These are phyloP conservation scores for Mortierella alpina DNA, from an alignment of 192 early-diverging fungal genomes.

Conservation along the genomic window DNA sequence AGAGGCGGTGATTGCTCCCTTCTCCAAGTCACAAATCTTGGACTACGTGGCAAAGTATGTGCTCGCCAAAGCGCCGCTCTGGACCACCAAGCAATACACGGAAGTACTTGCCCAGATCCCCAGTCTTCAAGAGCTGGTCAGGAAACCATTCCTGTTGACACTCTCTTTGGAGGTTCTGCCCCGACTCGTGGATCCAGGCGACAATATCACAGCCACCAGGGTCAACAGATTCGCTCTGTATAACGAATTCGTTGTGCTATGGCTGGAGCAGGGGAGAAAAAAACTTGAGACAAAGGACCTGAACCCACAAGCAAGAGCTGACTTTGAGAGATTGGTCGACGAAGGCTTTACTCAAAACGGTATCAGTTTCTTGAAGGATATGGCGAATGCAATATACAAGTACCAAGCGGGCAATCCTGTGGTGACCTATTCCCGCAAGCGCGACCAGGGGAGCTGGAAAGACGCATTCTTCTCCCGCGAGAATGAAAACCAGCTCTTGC, in stretches of 20 bases:
- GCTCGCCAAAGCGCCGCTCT: background rate
- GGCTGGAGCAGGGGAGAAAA: conserved; percentile 12
- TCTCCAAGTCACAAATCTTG: background rate
- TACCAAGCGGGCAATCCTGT: conserved; percentile 29
- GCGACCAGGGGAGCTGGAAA: conserved; percentile 9
- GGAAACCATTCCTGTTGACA: conserved; percentile 26
- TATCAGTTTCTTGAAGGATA: conserved; percentile 24
- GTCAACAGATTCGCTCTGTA: conserved; percentile 18
- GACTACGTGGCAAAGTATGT: background rate
- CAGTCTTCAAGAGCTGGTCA: conserved; percentile 26
- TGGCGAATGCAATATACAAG: conserved; percentile 26
- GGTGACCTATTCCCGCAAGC: background rate
- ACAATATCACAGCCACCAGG: conserved; percentile 4
- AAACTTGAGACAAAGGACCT: conserved; percentile 8
- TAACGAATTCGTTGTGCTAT: conserved; percentile 21
- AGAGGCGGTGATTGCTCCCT: background rate
- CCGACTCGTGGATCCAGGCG: conserved; percentile 9
- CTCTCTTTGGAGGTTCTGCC: conserved; percentile 23
- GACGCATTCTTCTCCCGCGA: conserved; percentile 5
- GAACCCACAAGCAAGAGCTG: conserved; percentile 6
- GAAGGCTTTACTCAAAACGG: conserved; percentile 32
- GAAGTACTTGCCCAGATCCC: conserved; percentile 21
- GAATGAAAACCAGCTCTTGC: background rate
- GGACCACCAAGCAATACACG: conserved; percentile 3
- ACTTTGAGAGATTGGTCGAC: conserved; percentile 10